These are phyloP conservation scores for Starmerella tilneyi DNA, from an alignment of 805 yeast genomes.

Conservation along the genomic window DNA sequence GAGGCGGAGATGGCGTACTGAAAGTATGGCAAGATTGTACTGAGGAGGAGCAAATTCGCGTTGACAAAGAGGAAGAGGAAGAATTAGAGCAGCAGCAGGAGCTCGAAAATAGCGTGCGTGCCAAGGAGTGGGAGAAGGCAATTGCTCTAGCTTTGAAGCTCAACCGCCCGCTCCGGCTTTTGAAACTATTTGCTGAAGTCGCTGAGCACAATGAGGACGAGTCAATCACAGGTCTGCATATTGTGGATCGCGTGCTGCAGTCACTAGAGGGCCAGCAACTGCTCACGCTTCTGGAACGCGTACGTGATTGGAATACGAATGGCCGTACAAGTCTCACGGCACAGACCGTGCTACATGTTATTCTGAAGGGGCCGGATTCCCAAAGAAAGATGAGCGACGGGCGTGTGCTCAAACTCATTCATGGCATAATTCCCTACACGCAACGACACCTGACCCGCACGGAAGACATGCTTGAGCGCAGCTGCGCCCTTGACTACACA, in stretches of 20 bases:
- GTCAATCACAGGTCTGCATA: constrained; percentile 46
- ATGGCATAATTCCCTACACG: constrained; percentile 75
- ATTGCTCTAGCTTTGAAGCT: constrained; percentile 73
- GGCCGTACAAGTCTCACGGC: constrained; percentile 69
- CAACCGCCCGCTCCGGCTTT: constrained; percentile 82
- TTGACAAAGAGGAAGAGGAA: constrained; percentile 41
- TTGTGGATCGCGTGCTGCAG: constrained; percentile 55
- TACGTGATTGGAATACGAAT: constrained; percentile 93
- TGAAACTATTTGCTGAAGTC: constrained; percentile 60
- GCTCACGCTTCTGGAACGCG: constrained; percentile 51
- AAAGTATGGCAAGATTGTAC: constrained; percentile 85
- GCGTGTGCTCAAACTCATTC: constrained; percentile 58
- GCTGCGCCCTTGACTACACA: constrained; percentile 75
- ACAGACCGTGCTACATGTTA: constrained; percentile 61
- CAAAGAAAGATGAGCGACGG: constrained; percentile 51
- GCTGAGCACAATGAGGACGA: constrained; percentile 38
- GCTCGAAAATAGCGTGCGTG: constrained; percentile 58
- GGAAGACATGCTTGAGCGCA: constrained; percentile 73
- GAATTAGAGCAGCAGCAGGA: constrained; percentile 85
- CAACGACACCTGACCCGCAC: constrained; percentile 73
- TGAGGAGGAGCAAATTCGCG: constrained; percentile 51
- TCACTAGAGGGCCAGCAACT: constrained; percentile 52
- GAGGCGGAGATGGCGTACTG: constrained; percentile 91
- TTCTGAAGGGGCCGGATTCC: constrained; percentile 43
- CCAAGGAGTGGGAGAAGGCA: constrained; percentile 80